Percentiles rank a stretch among this genome's conserved stretches.
Conservation (phyloP, 371 early-diverging fungal species). For the Mortierella sp. region DNA sequence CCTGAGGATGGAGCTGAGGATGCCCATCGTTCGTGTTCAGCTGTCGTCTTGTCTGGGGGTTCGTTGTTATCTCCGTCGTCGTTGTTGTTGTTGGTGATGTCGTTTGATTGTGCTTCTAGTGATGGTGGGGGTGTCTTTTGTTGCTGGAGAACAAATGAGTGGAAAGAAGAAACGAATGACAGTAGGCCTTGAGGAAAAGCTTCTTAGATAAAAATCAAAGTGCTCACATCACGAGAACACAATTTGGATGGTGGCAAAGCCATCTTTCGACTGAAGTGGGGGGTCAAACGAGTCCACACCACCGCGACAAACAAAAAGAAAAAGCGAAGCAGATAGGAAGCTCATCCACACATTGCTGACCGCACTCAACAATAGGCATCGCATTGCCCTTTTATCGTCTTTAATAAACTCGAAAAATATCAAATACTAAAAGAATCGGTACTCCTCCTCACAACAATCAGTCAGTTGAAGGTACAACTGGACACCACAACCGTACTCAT, state of each 20-base stretch:
- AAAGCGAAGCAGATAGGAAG: background rate
- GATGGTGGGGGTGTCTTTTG: background rate
- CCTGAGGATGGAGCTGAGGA: constrained; percentile 42
- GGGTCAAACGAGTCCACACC: background rate
- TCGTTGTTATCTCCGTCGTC: background rate
- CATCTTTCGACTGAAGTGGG: background rate
- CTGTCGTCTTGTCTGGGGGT: background rate
- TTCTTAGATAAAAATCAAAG: too few relatives aligned
- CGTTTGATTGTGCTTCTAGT: background rate
- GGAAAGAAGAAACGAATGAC: background rate
- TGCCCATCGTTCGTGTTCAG: constrained; percentile 26
- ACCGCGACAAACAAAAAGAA: background rate
- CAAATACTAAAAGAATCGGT: background rate
- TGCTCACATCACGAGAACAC: background rate
- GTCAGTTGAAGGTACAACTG: constrained; percentile 29
- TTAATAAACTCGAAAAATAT: background rate
- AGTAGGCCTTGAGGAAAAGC: too few relatives aligned
- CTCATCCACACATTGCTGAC: background rate
- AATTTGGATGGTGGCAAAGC: background rate
- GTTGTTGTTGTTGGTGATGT: background rate
- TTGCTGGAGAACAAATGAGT: background rate
- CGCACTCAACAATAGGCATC: background rate
- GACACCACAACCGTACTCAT: constrained; percentile 10
- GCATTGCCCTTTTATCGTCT: background rate
- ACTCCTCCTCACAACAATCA: constrained; percentile 49